Percentiles rank a stretch among this genome's conserved stretches.
Conservation (phyloP, 2,329 filamentous ascomycete genomes). For the Trichoderma endophyticum region DNA sequence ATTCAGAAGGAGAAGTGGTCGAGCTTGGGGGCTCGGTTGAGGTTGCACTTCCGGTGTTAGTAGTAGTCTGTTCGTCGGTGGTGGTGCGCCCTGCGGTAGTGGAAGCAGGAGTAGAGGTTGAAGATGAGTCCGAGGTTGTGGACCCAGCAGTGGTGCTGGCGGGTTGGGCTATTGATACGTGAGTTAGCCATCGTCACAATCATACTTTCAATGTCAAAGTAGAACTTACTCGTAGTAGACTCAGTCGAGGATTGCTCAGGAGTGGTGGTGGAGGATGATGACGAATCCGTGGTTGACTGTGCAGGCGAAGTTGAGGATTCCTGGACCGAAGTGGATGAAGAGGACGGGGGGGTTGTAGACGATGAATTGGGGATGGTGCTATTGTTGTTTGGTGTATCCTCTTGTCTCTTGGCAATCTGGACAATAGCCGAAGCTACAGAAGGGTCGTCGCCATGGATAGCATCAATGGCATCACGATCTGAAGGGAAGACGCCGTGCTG, state of each 20-base stretch:
- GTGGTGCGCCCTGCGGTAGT: conserved; percentile 1
- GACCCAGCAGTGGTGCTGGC: neutral
- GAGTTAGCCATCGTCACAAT: neutral
- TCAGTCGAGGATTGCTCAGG: neutral
- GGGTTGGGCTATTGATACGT: neutral
- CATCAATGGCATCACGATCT: conserved; percentile 61
- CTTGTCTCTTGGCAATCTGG: conserved; percentile 60
- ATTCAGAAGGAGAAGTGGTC: conserved; percentile 11
- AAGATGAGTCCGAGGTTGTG: neutral
- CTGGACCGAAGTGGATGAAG: neutral
- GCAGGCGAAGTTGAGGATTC: neutral
- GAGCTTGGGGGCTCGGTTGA: neutral
- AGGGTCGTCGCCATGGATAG: conserved; percentile 58
- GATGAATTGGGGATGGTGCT: neutral
- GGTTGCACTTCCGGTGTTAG: neutral
- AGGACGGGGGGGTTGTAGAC: conserved; percentile 19
- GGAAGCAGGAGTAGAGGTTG: conserved; percentile 2
- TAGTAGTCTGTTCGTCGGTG: conserved; percentile 1
- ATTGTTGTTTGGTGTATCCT: conserved; percentile 38
- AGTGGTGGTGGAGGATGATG: neutral
- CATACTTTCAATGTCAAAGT: neutral
- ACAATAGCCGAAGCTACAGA: conserved; percentile 61
- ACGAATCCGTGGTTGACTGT: neutral
- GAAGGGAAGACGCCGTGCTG: conserved; percentile 66
- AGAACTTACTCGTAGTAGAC: neutral